Base-by-base conservation (phyloP, 495 filamentous ascomycete genomes). In the Margaritispora aquatica region DNA sequence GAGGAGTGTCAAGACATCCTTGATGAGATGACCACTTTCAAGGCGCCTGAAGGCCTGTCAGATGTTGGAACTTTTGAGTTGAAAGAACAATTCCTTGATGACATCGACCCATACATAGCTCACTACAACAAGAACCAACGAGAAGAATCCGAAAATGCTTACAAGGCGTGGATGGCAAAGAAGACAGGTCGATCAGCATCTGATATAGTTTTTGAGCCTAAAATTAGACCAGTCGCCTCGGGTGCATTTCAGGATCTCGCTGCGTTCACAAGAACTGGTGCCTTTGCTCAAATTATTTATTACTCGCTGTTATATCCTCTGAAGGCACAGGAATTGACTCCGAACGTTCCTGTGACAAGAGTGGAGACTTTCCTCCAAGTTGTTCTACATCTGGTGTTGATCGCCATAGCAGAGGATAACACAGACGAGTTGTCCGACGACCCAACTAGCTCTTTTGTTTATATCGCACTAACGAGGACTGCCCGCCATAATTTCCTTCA, bases 91-190 rank as follows among this genome's bases (percentile, higher is more conserved):
- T 90, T 85, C 62, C 78, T 96, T 26, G 87, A 88, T 55, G 79
- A 95, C 24, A 82, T 97, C 26, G 94, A 99, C 69, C 94, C 94
- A 3, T 99, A 97, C 67, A 90, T 90, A 64, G 86, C 91, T 15
- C 89, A 97, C 63, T 99, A 94, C 73, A 92, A 83, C 62, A 95
- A 96, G 71, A 97, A 97, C 69, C 95, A 97, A 70, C 87, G 94
- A 24, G 94, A 99, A 65, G 94, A 99, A 68, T 89, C 92, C 0
- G 94, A 99, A 74, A 86, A 78, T 55, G 87, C 89, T 19, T 96
- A 92, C 71, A 88, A 84, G 57, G 86, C 85, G 53, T 87, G 89
- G 80, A 83, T 92, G 74, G 87, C 90, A 9, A 93, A 95, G 74
- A 89, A 88, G 74, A 91, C 87, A 0, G 92, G 94, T 1, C 88